A percentile compares a stretch with the other conserved stretches of the same genome.
Conservation (phyloP, 176 grass and related monocot genomes). For the Oropetium thomaeum region DNA sequence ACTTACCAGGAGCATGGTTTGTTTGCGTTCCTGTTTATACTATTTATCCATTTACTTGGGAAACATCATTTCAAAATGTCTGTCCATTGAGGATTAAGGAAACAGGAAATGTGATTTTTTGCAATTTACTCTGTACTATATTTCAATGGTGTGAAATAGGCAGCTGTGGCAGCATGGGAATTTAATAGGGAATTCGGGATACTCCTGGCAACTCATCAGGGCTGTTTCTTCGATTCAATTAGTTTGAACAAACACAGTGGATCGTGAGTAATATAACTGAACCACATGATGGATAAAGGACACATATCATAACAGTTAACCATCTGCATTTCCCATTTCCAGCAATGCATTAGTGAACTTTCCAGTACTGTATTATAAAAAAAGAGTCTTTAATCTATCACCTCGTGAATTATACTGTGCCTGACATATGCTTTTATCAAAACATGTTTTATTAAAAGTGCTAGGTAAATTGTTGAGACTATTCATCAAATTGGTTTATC, state of each 20-base stretch:
- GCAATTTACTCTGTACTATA: background rate
- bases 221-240: background rate
- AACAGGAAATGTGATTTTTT: background rate
- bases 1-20: slow-evolving; percentile 92
- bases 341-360: background rate
- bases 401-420: background rate
- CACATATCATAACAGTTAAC: background rate
- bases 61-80: background rate
- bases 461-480: background rate
- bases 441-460: background rate
- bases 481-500: background rate
- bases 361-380: background rate
- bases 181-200: background rate
- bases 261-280: background rate
- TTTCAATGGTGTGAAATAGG: background rate
- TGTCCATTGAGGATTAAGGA: background rate
- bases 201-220: background rate
- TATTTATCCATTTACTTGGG: background rate
- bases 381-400: no score
- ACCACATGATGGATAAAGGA: background rate
- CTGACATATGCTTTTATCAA: background rate
- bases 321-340: background rate
- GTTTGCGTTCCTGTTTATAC: slow-evolving; percentile 18
- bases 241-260: background rate
- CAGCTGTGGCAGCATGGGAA: background rate